Conservation (phyloP, 1,139 yeast genomes). For the Lodderomyces jiufengensis region DNA sequence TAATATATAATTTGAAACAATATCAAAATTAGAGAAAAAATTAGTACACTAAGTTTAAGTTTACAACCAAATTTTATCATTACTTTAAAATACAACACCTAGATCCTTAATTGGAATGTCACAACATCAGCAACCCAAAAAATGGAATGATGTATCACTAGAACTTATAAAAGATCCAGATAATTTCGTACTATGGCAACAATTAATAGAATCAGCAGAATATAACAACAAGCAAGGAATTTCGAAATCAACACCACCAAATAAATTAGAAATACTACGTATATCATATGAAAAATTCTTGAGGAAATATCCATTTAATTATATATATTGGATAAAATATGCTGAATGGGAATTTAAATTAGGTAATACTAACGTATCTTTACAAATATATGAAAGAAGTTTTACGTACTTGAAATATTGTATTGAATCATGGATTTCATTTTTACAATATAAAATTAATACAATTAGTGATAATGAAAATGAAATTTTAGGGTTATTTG, state of each 20-base stretch:
- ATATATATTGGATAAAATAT: conserved; percentile 77
- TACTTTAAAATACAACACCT: no score
- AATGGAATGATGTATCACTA: conserved; percentile 19
- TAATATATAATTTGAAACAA: no score
- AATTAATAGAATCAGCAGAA: conserved; percentile 35
- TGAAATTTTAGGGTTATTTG: conserved; percentile 48
- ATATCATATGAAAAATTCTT: conserved; percentile 56
- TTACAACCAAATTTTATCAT: no score
- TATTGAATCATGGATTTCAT: conserved; percentile 71
- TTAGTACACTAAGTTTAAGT: no score
- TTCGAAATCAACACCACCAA: conserved; percentile 40
- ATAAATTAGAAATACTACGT: conserved; percentile 41
- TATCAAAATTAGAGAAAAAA: no score
- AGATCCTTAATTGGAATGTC: no score
- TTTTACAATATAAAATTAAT: conserved; percentile 51
- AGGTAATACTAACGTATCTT: conserved; percentile 51
- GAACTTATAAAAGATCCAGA: conserved; percentile 41
- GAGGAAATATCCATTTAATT: conserved; percentile 61
- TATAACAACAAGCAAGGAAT: conserved; percentile 25
- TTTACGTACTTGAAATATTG: conserved; percentile 52
- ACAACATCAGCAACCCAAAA: conserved; percentile 3
- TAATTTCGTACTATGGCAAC: conserved; percentile 48
- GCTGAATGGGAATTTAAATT: conserved; percentile 65
- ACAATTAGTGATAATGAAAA: conserved; percentile 32
- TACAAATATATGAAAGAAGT: conserved; percentile 50